Conservation (phyloP, 306 rosid species). For the Ormosia semicastrata region DNA sequence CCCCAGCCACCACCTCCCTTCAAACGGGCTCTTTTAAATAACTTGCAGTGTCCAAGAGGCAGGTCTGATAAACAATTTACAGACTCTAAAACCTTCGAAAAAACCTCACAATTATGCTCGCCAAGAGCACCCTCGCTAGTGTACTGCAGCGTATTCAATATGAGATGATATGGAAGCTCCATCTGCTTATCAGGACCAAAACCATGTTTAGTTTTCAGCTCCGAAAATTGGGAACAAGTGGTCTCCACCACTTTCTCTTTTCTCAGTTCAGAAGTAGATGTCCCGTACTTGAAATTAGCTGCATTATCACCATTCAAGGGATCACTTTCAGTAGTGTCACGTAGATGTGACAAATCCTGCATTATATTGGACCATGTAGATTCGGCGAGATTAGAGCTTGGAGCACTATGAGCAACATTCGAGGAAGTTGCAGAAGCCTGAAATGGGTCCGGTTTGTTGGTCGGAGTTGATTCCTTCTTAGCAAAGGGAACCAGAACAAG, state of each 20-base stretch:
- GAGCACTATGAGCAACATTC: conserved; percentile 24
- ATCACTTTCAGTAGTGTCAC: conserved; percentile 15
- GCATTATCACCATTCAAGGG: not conserved
- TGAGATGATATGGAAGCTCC: conserved; percentile 53
- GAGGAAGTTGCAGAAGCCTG: conserved; percentile 17
- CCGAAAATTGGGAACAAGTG: conserved; percentile 4
- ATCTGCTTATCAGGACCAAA: conserved; percentile 39
- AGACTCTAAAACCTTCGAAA: conserved; percentile 54
- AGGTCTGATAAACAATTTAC: conserved; percentile 68
- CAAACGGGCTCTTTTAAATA: conserved; percentile 42
- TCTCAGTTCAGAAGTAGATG: conserved; percentile 13
- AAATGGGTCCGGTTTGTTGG: conserved; percentile 30
- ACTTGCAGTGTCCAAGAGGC: conserved; percentile 60
- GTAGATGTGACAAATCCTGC: conserved; percentile 64
- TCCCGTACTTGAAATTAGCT: not conserved
- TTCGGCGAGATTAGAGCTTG: conserved; percentile 54
- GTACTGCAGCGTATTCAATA: conserved; percentile 43
- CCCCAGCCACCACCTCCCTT: conserved; percentile 30
- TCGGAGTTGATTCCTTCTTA: conserved; percentile 43
- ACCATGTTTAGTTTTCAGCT: conserved; percentile 26
- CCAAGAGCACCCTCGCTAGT: conserved; percentile 33
- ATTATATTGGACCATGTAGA: conserved; percentile 71
- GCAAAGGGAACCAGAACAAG: conserved; percentile 68
- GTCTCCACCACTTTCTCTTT: conserved; percentile 21
- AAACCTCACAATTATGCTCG: conserved; percentile 41